Conservation (phyloP, 1,284 basidiomycete species). For the Microbotryomycetes sp. region DNA sequence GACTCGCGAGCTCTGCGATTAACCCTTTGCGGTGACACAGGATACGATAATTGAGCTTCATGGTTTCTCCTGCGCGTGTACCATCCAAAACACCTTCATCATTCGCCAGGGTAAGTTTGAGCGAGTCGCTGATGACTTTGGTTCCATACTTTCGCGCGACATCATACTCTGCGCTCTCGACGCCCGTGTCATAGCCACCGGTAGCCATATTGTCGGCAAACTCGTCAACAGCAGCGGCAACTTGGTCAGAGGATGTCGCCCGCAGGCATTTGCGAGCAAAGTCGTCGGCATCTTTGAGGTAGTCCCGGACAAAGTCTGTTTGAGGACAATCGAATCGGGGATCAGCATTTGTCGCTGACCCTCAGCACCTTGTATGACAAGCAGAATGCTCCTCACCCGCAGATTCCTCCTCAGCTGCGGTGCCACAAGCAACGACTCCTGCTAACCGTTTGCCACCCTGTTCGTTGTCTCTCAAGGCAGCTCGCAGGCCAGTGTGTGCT, state of each 20-base stretch:
- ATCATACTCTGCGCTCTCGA: background rate
- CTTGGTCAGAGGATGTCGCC: background rate
- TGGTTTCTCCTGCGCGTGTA: background rate
- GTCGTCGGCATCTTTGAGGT: background rate
- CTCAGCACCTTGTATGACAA: background rate
- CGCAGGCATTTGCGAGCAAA: conserved; percentile 2
- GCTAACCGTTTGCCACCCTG: conserved; percentile 1
- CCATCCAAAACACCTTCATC: conserved; percentile 5
- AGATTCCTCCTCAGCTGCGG: conserved; percentile 9
- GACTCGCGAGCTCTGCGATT: background rate
- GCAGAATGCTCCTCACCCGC: background rate
- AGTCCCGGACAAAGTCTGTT: conserved; percentile 5
- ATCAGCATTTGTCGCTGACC: background rate
- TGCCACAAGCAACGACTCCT: conserved; percentile 7
- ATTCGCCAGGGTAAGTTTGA: conserved; percentile 3
- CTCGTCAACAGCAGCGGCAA: background rate
- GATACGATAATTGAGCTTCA: conserved; percentile 4
- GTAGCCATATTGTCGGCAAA: conserved; percentile 4
- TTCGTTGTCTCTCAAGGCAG: background rate
- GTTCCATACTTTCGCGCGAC: background rate
- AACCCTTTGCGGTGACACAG: background rate
- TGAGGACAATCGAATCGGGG: background rate
- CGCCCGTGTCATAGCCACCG: conserved; percentile 6
- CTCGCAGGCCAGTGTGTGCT: conserved; percentile 8
- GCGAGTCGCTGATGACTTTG: conserved; percentile 2